These are phyloP conservation scores for Candida pseudofarinosa DNA, from an alignment of 805 yeast species.

Conservation along the genomic window DNA sequence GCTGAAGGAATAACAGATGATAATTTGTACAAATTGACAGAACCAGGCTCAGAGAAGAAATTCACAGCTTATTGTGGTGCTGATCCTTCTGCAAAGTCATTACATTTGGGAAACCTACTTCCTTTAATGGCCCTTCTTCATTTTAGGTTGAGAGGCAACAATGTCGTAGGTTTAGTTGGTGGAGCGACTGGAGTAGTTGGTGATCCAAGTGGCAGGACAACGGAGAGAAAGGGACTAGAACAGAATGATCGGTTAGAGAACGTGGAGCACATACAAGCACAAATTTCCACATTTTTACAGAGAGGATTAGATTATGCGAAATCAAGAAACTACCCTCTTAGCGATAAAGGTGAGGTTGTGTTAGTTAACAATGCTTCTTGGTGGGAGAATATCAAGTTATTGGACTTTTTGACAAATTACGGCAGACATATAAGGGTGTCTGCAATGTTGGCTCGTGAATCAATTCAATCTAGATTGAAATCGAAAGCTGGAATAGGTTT, in stretches of 20 bases:
- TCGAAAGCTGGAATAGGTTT: conserved; percentile 80
- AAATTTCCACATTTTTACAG: conserved; percentile 56
- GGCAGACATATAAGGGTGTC: conserved; percentile 80
- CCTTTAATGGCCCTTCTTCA: conserved; percentile 85
- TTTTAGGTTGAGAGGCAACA: conserved; percentile 80
- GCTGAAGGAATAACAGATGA: conserved; percentile 39
- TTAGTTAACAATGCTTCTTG: conserved; percentile 69
- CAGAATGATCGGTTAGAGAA: conserved; percentile 50
- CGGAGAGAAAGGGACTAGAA: conserved; percentile 67
- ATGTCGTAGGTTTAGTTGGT: conserved; percentile 79
- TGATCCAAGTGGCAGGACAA: conserved; percentile 88
- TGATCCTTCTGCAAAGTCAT: conserved; percentile 87
- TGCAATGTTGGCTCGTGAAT: conserved; percentile 86
- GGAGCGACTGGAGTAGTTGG: conserved; percentile 97
- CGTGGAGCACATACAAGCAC: conserved; percentile 54
- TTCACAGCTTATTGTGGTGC: conserved; percentile 86
- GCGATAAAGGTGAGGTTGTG: conserved; percentile 34
- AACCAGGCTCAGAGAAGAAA: conserved; percentile 23
- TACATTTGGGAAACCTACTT: conserved; percentile 86
- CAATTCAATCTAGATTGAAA: conserved; percentile 69
- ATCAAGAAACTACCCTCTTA: conserved; percentile 38
- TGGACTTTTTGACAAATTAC: conserved; percentile 70
- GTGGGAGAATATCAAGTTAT: conserved; percentile 78
- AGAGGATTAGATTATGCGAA: conserved; percentile 62
- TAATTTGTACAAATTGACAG: conserved; percentile 30